A percentile compares a stretch with the other conserved stretches of the same genome.
Conservation (phyloP, 345 rosid species). For the Eucalyptus victrix region DNA sequence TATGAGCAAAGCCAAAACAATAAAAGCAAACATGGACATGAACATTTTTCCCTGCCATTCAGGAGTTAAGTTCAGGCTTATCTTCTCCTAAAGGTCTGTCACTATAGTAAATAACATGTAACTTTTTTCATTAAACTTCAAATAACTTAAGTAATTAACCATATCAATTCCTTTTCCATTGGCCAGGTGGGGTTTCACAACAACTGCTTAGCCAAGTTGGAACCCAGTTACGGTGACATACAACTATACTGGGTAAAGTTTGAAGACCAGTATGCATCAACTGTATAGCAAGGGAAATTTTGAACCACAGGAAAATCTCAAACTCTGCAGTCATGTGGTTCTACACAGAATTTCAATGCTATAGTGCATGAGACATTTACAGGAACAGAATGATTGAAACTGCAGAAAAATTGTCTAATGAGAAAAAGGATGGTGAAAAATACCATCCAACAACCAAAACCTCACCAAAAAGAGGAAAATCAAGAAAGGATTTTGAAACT, state of each 20-base stretch:
- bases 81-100: neutral
- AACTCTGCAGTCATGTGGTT: neutral
- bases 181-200: neutral
- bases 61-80: neutral
- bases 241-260: neutral
- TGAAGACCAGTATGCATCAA: neutral
- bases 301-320: neutral
- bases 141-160: neutral
- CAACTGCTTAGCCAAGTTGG: neutral
- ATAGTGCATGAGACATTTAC: neutral
- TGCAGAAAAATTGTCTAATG: neutral
- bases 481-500: neutral
- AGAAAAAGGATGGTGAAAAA: neutral
- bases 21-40: neutral
- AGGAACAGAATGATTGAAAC: neutral
- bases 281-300: neutral
- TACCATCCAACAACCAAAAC: neutral
- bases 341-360: neutral
- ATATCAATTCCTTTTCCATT: neutral
- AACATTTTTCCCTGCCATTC: neutral
- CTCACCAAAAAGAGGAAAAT: neutral
- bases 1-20: neutral
- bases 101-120: neutral
- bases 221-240: neutral
- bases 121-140: neutral